Conservation (phyloP, 139 green algal species). For the Pedinophyceae sp. region DNA sequence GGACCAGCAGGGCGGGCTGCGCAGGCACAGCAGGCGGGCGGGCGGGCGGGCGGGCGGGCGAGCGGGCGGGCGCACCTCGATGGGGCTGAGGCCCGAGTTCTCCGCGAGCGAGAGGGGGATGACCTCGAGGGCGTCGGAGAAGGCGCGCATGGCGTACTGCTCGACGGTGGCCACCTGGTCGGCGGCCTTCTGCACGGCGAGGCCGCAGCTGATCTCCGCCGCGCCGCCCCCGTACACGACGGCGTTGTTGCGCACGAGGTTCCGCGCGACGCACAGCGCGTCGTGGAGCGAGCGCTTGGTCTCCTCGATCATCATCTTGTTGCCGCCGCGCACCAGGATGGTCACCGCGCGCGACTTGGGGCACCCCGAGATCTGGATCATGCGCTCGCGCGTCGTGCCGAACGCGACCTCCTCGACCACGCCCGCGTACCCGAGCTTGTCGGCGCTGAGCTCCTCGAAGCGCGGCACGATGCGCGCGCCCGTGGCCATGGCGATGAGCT, state of each 20-base stretch:
- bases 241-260: slow-evolving; percentile 87
- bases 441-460: slow-evolving; percentile 69
- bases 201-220: slow-evolving; percentile 76
- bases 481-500: slow-evolving; percentile 96
- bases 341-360: slow-evolving; percentile 82
- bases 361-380: slow-evolving; percentile 91
- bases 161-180: slow-evolving; percentile 65
- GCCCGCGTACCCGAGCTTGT: slow-evolving; percentile 84
- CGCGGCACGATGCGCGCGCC: slow-evolving; percentile 86
- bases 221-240: slow-evolving; percentile 95
- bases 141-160: slow-evolving; percentile 94
- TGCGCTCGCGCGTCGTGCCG: slow-evolving; percentile 92
- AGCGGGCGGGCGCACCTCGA: slow-evolving; percentile 69
- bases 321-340: slow-evolving; percentile 90
- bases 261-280: slow-evolving; percentile 93
- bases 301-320: slow-evolving; percentile 88
- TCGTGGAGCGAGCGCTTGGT: slow-evolving; percentile 92
- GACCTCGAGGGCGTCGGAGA: slow-evolving; percentile 80
- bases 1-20: no score
- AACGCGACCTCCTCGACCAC: slow-evolving; percentile 63
- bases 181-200: slow-evolving; percentile 78
- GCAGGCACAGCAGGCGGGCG: no score
- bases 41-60: no score
- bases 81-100: slow-evolving; percentile 82
- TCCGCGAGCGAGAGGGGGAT: slow-evolving; percentile 88